Evolutionary conservation across 208 protist genomes (phyloP).

Genomic region (Porcisia hertigi): DNA sequence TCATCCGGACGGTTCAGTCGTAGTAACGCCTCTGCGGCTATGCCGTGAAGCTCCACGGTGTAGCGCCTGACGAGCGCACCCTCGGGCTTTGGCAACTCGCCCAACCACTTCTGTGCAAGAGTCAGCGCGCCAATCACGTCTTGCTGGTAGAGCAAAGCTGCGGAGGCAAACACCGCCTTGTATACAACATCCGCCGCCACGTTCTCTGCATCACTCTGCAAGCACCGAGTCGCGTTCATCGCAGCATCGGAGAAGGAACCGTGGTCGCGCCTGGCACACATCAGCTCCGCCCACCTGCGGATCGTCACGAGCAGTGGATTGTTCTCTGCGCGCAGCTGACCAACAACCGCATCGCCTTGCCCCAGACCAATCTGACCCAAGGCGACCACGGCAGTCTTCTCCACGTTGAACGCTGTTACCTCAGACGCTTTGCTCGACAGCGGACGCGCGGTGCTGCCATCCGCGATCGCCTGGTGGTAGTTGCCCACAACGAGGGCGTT

Average conservation of each 20-base stretch:
- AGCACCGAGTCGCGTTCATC: slow-evolving; percentile 14
- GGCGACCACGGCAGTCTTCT: slow-evolving; percentile 67
- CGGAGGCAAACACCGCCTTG: slow-evolving; percentile 53
- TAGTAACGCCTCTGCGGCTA: slow-evolving; percentile 74
- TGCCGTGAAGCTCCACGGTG: slow-evolving; percentile 57
- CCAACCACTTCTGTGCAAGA: slow-evolving; percentile 63
- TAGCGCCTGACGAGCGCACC: slow-evolving; percentile 27
- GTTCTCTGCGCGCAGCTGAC: slow-evolving; percentile 52
- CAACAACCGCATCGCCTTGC: slow-evolving; percentile 65
- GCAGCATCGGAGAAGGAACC: slow-evolving; percentile 17
- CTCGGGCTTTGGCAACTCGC: slow-evolving; percentile 39
- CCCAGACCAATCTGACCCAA: slow-evolving; percentile 80
- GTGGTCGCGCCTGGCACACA: slow-evolving; percentile 27
- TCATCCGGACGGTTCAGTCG: slow-evolving; percentile 74
- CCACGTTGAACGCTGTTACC: slow-evolving; percentile 53
- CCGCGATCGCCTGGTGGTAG: slow-evolving; percentile 80
- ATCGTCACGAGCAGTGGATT: slow-evolving; percentile 60
- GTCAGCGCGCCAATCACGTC: slow-evolving; percentile 50
- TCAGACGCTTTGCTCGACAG: slow-evolving; percentile 51
- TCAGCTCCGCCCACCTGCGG: slow-evolving; percentile 56
- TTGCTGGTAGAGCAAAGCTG: slow-evolving; percentile 49
- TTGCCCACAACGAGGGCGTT: slow-evolving; percentile 87
- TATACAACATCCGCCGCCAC: slow-evolving; percentile 31
- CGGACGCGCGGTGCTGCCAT: slow-evolving; percentile 48
- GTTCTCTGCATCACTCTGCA: slow-evolving; percentile 39